Evolutionary conservation across 495 filamentous ascomycete genomes (phyloP).

Genomic region (Aspergillus hancockii): DNA sequence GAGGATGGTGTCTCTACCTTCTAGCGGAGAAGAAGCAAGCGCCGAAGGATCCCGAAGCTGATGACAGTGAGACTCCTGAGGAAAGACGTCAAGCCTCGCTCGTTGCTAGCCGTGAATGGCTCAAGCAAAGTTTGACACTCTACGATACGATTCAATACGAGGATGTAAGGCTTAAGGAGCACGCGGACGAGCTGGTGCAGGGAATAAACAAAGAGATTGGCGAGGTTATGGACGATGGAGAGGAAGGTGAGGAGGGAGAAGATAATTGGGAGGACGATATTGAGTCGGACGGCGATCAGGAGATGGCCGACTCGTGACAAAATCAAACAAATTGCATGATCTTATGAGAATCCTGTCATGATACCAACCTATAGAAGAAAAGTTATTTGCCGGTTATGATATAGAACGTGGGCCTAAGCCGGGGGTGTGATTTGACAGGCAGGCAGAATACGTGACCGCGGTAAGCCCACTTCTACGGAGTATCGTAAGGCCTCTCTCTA

Average conservation of each 20-base stretch:
- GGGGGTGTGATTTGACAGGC: background rate
- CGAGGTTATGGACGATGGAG: conserved; percentile 55
- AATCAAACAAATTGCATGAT: conserved; percentile 26
- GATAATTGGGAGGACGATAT: conserved; percentile 40
- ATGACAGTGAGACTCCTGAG: conserved; percentile 33
- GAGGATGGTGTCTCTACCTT: conserved; percentile 86
- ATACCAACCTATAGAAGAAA: conserved; percentile 33
- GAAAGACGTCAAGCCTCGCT: conserved; percentile 40
- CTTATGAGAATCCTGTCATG: conserved; percentile 25
- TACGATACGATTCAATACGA: conserved; percentile 51
- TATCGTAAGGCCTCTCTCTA: background rate
- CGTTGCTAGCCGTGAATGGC: conserved; percentile 53
- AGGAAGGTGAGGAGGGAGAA: conserved; percentile 47
- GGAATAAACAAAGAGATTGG: conserved; percentile 57
- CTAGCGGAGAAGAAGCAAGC: conserved; percentile 66
- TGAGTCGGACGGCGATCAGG: conserved; percentile 48
- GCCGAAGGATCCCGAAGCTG: conserved; percentile 37
- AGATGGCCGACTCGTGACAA: conserved; percentile 52
- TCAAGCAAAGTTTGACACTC: conserved; percentile 51
- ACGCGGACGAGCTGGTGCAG: conserved; percentile 58
- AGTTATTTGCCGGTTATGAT: background rate
- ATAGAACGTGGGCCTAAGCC: background rate
- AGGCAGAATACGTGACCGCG: background rate
- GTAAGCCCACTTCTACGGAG: background rate
- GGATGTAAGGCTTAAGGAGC: conserved; percentile 53